These are phyloP conservation scores for Metschnikowia borealis DNA, from an alignment of 805 yeast species.

Conservation along the genomic window DNA sequence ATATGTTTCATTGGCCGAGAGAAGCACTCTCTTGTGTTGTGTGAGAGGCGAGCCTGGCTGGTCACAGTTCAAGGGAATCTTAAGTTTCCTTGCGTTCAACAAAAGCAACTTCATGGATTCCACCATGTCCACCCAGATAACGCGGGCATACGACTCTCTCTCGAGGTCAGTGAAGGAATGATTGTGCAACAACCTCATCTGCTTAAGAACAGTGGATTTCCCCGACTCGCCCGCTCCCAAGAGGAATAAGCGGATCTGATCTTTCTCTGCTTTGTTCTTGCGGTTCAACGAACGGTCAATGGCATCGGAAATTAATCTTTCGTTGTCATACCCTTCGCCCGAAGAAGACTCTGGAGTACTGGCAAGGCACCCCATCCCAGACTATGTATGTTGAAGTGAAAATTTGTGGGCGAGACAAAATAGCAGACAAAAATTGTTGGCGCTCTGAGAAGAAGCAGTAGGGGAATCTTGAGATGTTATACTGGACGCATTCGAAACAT, in stretches of 20 bases:
- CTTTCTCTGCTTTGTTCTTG: conserved; percentile 49
- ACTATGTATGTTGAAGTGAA: background rate
- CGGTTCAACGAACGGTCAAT: conserved; percentile 60
- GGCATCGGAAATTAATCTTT: conserved; percentile 53
- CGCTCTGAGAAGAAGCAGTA: background rate
- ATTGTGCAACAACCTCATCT: conserved; percentile 78
- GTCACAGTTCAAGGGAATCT: conserved; percentile 66
- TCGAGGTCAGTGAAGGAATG: conserved; percentile 81
- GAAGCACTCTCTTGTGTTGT: conserved; percentile 44
- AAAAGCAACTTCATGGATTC: conserved; percentile 76
- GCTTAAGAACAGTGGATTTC: conserved; percentile 87
- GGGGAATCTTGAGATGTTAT: background rate
- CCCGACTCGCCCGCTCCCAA: conserved; percentile 95
- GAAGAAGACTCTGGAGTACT: conserved; percentile 39
- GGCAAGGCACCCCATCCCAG: conserved; percentile 69
- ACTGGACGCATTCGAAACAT: background rate
- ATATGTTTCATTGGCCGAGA: conserved; percentile 42
- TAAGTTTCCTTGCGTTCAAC: conserved; percentile 66
- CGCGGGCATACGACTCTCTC: conserved; percentile 72
- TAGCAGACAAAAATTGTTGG: background rate
- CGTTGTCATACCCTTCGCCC: conserved; percentile 50
- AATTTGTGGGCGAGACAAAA: background rate
- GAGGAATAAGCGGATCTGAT: conserved; percentile 67
- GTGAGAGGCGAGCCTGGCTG: conserved; percentile 42
- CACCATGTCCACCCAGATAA: conserved; percentile 90